Conservation (phyloP, 2,329 filamentous ascomycete genomes). For the Macrophomina phaseolina region DNA sequence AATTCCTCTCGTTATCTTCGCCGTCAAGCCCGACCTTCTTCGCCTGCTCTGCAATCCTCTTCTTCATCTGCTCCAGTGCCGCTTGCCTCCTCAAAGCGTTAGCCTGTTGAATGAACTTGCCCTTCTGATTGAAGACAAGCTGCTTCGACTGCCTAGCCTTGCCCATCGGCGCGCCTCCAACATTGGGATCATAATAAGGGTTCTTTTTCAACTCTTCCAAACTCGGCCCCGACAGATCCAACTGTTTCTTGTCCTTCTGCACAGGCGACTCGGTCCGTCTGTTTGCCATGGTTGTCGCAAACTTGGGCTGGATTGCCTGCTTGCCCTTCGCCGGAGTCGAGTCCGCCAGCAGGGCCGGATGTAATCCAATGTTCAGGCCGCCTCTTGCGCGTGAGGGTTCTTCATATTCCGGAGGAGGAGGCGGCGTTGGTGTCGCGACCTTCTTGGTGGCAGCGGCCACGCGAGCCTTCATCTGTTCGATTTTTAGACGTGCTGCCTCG, state of each 20-base stretch:
- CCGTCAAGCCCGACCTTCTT: constrained; percentile 94
- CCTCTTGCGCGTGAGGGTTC: constrained; percentile 62
- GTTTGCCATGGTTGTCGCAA: constrained; percentile 61
- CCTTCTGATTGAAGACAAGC: constrained; percentile 90
- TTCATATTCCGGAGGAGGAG: constrained; percentile 52
- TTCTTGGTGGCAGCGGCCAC: constrained; percentile 41
- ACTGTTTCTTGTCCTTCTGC: constrained; percentile 53
- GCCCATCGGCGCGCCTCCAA: constrained; percentile 60
- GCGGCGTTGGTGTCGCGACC: constrained; percentile 45
- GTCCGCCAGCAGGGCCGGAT: constrained; percentile 69
- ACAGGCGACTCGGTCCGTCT: constrained; percentile 56
- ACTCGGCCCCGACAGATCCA: constrained; percentile 64
- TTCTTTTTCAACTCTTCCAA: constrained; percentile 69
- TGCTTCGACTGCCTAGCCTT: constrained; percentile 75
- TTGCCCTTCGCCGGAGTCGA: constrained; percentile 50
- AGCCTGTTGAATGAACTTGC: constrained; percentile 95
- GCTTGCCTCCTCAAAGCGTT: constrained; percentile 87
- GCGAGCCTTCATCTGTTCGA: constrained; percentile 75
- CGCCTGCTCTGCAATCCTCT: constrained; percentile 83
- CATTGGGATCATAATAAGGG: constrained; percentile 79
- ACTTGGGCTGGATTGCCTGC: constrained; percentile 57
- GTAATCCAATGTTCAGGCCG: constrained; percentile 75
- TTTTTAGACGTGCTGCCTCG: constrained; percentile 53
- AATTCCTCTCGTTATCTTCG: constrained; percentile 91
- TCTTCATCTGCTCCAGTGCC: constrained; percentile 92